These are phyloP conservation scores for Dictyostelium brefeldianum DNA, from an alignment of 78 protist genomes.

Conservation along the genomic window DNA sequence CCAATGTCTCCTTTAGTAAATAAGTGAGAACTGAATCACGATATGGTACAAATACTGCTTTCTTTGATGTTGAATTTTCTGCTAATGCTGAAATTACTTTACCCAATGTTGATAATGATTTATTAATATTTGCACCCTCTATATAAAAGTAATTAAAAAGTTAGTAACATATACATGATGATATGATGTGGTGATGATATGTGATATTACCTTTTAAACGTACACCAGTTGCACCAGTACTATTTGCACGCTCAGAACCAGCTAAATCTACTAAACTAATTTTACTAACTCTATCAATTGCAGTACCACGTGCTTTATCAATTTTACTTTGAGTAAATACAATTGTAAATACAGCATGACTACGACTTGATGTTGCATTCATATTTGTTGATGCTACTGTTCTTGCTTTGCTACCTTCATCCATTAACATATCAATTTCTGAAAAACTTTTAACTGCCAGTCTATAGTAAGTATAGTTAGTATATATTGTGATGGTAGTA, in stretches of 20 bases:
- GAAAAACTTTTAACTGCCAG: conserved; percentile 71
- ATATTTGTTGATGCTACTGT: conserved; percentile 92
- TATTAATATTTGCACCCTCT: conserved; percentile 90
- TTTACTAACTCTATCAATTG: conserved; percentile 78
- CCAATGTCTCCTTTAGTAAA: conserved; percentile 96
- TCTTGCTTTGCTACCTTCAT: conserved; percentile 82
- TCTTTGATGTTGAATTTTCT: conserved; percentile 82
- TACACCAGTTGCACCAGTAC: conserved; percentile 91
- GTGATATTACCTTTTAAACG: too few relatives aligned
- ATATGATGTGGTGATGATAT: too few relatives aligned
- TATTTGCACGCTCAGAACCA: conserved; percentile 91
- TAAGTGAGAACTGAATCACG: conserved; percentile 96
- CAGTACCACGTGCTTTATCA: conserved; percentile 56
- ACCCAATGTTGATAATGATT: conserved; percentile 91
- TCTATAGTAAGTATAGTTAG: conserved; percentile 16
- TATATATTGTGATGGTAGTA: neutral
- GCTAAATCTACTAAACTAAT: conserved; percentile 89
- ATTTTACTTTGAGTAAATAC: conserved; percentile 69
- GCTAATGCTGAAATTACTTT: conserved; percentile 91
- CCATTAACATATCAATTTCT: conserved; percentile 82
- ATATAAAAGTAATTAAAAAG: too few relatives aligned
- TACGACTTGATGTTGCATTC: conserved; percentile 92
- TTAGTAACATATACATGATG: too few relatives aligned
- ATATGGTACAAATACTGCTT: conserved; percentile 92
- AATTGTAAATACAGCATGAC: conserved; percentile 94